A percentile compares a stretch with the other conserved stretches of the same genome.
These are phyloP conservation scores for Ajuga reptans DNA, from an alignment of 305 asterid genomes.

Conservation along the genomic window DNA sequence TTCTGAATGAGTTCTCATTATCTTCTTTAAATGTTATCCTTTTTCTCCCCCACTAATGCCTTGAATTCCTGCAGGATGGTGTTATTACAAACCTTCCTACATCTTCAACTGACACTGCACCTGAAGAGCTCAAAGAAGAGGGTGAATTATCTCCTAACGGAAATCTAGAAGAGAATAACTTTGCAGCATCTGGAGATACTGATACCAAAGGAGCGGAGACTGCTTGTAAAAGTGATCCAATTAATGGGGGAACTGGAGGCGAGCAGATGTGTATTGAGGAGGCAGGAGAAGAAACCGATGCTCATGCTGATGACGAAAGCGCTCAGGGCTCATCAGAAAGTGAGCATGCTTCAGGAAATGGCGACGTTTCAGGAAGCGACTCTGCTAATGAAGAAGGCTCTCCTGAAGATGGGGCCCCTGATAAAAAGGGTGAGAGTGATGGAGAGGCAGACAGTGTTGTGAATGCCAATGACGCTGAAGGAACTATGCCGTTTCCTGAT, in stretches of 20 bases:
- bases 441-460: conserved; percentile 56
- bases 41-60: not conserved
- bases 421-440: conserved; percentile 66
- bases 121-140: conserved; percentile 47
- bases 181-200: conserved; percentile 27
- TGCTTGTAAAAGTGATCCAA: conserved; percentile 32
- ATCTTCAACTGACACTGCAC: conserved; percentile 27
- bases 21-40: conserved; percentile 7
- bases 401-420: conserved; percentile 49
- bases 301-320: conserved; percentile 52
- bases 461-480: conserved; percentile 51
- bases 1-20: conserved; percentile 1
- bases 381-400: conserved; percentile 75
- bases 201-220: conserved; percentile 29
- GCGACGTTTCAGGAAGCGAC: conserved; percentile 60
- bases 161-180: conserved; percentile 44
- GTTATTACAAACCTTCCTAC: conserved; percentile 27
- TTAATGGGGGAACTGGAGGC: conserved; percentile 26
- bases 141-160: conserved; percentile 66
- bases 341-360: conserved; percentile 73
- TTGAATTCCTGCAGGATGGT: conserved; percentile 39
- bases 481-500: conserved; percentile 36
- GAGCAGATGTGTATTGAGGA: conserved; percentile 28
- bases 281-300: conserved; percentile 46
- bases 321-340: conserved; percentile 60